A percentile compares a stretch with the other conserved stretches of the same genome.
Conservation (phyloP, 2,329 filamentous ascomycete species). For the Colletotrichum tropicale region DNA sequence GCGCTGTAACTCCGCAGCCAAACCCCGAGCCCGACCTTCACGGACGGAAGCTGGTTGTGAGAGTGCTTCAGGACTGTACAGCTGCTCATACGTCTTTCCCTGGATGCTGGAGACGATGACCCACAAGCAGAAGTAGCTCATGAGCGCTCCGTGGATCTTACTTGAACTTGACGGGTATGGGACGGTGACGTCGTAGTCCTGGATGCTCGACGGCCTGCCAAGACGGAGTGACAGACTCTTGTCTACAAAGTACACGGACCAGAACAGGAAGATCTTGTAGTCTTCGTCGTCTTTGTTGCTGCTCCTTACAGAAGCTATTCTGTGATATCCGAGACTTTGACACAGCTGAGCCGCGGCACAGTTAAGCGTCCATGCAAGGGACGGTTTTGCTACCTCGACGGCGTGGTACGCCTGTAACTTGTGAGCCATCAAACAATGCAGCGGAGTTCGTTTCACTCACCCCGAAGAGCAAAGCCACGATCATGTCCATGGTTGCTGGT, state of each 20-base stretch:
- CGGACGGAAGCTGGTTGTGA: conserved; percentile 36
- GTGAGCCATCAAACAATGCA: not conserved
- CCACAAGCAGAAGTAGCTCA: conserved; percentile 50
- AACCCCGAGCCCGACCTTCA: conserved; percentile 32
- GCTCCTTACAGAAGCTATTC: conserved; percentile 29
- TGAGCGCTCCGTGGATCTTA: conserved; percentile 30
- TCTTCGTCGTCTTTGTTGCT: conserved; percentile 29
- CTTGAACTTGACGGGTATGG: conserved; percentile 35
- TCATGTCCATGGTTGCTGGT: conserved; percentile 31
- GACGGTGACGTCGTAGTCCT: conserved; percentile 60
- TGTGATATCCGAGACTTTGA: conserved; percentile 34
- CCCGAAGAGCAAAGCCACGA: conserved; percentile 23
- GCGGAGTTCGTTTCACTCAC: conserved; percentile 9
- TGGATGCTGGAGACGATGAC: conserved; percentile 57
- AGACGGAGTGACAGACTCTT: conserved; percentile 60
- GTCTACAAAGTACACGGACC: conserved; percentile 61
- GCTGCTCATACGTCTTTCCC: conserved; percentile 58
- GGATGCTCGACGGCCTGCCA: conserved; percentile 56
- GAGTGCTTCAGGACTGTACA: conserved; percentile 52
- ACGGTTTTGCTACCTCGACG: conserved; percentile 36
- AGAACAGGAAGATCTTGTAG: conserved; percentile 53
- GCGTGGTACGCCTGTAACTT: conserved; percentile 30
- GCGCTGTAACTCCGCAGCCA: conserved; percentile 34
- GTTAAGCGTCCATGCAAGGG: conserved; percentile 32
- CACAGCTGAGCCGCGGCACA: conserved; percentile 35